Percentiles rank a stretch among this genome's conserved stretches.
These are phyloP conservation scores for Castanea mollissima DNA, from an alignment of 306 rosid species.

Conservation along the genomic window DNA sequence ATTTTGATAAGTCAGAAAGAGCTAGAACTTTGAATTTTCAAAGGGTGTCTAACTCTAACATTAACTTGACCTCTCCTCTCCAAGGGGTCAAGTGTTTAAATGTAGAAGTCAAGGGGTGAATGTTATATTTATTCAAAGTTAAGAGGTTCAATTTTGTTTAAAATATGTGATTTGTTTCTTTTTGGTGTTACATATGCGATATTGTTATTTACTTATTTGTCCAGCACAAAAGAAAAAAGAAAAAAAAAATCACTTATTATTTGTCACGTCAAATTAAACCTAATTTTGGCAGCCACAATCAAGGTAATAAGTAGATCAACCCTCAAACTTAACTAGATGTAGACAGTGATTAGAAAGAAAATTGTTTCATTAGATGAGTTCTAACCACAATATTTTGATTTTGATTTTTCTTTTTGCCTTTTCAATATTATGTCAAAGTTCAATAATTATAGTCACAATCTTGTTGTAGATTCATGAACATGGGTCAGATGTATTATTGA, in stretches of 20 bases:
- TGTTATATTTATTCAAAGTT: conserved; percentile 21
- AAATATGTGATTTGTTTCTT: neutral
- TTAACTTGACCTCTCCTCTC: conserved; percentile 9
- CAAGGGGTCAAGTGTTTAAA: conserved; percentile 33
- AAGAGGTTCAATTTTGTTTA: neutral
- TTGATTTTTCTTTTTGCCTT: no score
- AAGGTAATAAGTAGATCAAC: neutral
- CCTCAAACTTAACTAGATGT: neutral
- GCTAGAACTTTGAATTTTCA: conserved; percentile 28
- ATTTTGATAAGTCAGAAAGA: conserved; percentile 2
- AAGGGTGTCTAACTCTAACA: conserved; percentile 12
- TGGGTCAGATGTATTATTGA: no score
- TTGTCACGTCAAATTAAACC: no score
- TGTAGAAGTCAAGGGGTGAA: conserved; percentile 25
- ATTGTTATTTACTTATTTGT: no score
- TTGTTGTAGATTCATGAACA: no score
- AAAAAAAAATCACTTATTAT: no score
- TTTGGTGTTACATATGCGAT: no score
- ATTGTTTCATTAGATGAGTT: neutral
- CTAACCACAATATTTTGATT: no score
- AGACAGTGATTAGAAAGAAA: neutral
- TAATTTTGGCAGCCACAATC: no score
- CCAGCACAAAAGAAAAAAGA: no score
- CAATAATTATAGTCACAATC: no score
- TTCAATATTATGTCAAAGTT: no score